Conservation (phyloP, 1,284 basidiomycete species). For the Trametes versicolor region DNA sequence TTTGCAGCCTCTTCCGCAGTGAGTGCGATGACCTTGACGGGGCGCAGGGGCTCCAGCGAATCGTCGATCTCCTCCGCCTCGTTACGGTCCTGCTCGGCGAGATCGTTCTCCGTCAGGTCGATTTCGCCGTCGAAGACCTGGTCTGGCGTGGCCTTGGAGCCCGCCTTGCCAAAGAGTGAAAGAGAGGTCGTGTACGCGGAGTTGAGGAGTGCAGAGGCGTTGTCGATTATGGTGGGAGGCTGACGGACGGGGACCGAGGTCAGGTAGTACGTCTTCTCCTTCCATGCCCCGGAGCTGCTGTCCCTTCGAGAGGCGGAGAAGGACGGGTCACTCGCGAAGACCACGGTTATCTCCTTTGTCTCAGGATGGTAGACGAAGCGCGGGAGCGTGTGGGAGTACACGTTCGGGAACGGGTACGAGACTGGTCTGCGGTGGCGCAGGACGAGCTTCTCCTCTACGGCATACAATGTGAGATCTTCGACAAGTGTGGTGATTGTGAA, state of each 20-base stretch:
- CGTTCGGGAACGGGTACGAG: conserved; percentile 77
- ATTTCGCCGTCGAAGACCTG: conserved; percentile 72
- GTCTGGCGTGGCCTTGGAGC: conserved; percentile 61
- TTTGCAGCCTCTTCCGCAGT: conserved; percentile 42
- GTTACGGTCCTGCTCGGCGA: conserved; percentile 77
- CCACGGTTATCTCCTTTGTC: conserved; percentile 67
- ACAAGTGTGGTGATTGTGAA: background rate
- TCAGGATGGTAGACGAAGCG: conserved; percentile 66
- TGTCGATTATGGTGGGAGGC: conserved; percentile 72
- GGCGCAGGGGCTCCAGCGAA: conserved; percentile 59
- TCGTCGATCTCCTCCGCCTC: conserved; percentile 83
- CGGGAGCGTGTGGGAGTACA: conserved; percentile 79
- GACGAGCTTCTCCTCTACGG: conserved; percentile 66
- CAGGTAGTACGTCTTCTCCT: conserved; percentile 66
- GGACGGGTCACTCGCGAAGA: conserved; percentile 69
- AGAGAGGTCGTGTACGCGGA: conserved; percentile 61
- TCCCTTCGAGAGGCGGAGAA: conserved; percentile 49
- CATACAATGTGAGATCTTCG: conserved; percentile 2
- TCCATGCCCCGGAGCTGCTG: conserved; percentile 58
- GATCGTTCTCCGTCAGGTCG: conserved; percentile 78
- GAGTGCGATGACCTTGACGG: conserved; percentile 53
- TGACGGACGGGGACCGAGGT: conserved; percentile 70
- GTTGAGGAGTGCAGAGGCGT: conserved; percentile 70
- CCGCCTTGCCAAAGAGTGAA: conserved; percentile 54
- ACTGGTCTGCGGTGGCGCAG: conserved; percentile 79